Evolutionary conservation across 2,329 filamentous ascomycete genomes (phyloP).

Genomic region (Plenodomus lindquistii): DNA sequence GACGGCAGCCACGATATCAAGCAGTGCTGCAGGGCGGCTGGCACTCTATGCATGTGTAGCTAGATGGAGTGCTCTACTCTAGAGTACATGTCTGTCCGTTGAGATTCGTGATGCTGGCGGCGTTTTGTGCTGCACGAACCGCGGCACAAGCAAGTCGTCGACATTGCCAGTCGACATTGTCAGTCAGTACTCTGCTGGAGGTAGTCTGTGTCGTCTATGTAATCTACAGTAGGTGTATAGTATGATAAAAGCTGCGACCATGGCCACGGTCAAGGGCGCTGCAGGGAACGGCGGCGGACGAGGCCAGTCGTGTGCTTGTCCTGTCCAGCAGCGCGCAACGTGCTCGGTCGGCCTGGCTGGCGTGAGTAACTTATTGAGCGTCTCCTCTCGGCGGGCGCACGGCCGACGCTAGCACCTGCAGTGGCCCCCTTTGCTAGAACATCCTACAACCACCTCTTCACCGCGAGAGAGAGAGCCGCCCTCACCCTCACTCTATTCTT

Average conservation of each 20-base stretch:
- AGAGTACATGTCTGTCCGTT: no score
- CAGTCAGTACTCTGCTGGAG: no score
- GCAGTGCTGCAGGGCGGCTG: no score
- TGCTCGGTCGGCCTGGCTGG: conserved; percentile 8
- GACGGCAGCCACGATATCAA: conserved; percentile 9
- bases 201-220: no score
- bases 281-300: not conserved
- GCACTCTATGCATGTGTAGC: no score
- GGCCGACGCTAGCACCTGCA: conserved; percentile 13
- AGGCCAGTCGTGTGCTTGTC: not conserved
- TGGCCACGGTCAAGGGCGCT: no score
- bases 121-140: not conserved
- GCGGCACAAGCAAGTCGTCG: not conserved
- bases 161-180: no score
- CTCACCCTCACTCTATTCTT: conserved; percentile 41
- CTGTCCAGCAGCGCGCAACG: conserved; percentile 2
- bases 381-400: conserved; percentile 13
- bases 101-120: no score
- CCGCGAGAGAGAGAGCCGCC: conserved; percentile 25
- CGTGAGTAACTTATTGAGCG: conserved; percentile 16
- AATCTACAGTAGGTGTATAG: no score
- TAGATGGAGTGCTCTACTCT: no score
- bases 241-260: no score
- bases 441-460: conserved; percentile 24
- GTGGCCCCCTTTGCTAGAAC: conserved; percentile 23